Percentiles rank a stretch among this genome's conserved stretches.
Evolutionary conservation across 371 early-diverging fungal species (phyloP).

Genomic region (Mucor plumbeus): DNA sequence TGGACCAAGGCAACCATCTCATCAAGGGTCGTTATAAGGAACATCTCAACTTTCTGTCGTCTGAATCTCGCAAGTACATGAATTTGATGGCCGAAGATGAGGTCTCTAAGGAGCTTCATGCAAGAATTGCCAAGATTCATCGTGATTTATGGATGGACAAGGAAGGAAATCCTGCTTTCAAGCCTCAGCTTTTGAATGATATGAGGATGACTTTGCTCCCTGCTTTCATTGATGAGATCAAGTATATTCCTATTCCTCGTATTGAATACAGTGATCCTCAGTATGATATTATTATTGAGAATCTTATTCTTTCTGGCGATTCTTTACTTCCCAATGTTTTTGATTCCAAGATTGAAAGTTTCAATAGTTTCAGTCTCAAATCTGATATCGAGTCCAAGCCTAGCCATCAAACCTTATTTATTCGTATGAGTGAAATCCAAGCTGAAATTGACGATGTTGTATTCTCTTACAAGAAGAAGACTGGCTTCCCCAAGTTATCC

Average conservation of each 20-base stretch:
- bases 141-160: slow-evolving; percentile 45
- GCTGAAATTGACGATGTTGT: slow-evolving; percentile 52
- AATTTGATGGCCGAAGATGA: slow-evolving; percentile 43
- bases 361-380: slow-evolving; percentile 44
- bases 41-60: slow-evolving; percentile 27
- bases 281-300: slow-evolving; percentile 64
- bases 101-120: slow-evolving; percentile 34
- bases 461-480: slow-evolving; percentile 64
- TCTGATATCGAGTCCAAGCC: slow-evolving; percentile 46
- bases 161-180: slow-evolving; percentile 61
- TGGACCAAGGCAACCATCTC: slow-evolving; percentile 30
- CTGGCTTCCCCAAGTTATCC: slow-evolving; percentile 60
- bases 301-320: slow-evolving; percentile 50
- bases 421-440: slow-evolving; percentile 44
- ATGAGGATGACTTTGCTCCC: slow-evolving; percentile 56
- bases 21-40: slow-evolving; percentile 31
- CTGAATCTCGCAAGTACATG: slow-evolving; percentile 26
- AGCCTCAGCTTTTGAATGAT: slow-evolving; percentile 62
- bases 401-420: slow-evolving; percentile 37
- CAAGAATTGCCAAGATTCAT: slow-evolving; percentile 35
- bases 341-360: slow-evolving; percentile 53
- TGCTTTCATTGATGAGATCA: slow-evolving; percentile 62
- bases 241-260: slow-evolving; percentile 67
- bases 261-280: slow-evolving; percentile 64
- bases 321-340: slow-evolving; percentile 63